phyloP scores from a whole-genome alignment of 495 filamentous ascomycete genomes.

The Talaromyces proteolyticus region DNA sequence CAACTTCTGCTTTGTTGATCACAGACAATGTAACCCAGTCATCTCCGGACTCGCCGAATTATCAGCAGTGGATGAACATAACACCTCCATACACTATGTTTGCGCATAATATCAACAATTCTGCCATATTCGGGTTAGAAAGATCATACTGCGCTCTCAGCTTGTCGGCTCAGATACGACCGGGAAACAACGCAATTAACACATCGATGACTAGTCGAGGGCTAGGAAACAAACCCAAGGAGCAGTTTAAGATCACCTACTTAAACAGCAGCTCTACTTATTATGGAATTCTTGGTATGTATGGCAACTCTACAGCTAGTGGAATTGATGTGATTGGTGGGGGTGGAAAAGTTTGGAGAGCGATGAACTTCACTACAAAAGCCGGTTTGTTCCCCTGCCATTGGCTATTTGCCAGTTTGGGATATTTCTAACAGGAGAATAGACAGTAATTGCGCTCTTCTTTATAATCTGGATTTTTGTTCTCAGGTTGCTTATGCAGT shows the following conservation, averaged over 20 bases:
- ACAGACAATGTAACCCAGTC: slow-evolving; percentile 62
- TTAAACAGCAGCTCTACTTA: slow-evolving; percentile 69
- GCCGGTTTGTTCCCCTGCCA: slow-evolving; percentile 45
- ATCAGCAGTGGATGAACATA: slow-evolving; percentile 49
- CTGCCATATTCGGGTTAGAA: slow-evolving; percentile 57
- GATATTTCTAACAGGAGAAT: slow-evolving; percentile 14
- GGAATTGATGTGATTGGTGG: slow-evolving; percentile 49
- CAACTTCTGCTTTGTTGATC: slow-evolving; percentile 65
- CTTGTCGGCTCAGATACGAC: slow-evolving; percentile 53
- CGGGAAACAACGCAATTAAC: slow-evolving; percentile 45
- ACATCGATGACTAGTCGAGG: slow-evolving; percentile 63
- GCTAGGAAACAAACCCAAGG: slow-evolving; percentile 56
- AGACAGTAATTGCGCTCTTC: slow-evolving; percentile 73
- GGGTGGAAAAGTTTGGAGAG: slow-evolving; percentile 65
- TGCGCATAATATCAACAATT: slow-evolving; percentile 59
- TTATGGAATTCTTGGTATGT: slow-evolving; percentile 60
- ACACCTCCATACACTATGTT: slow-evolving; percentile 70
- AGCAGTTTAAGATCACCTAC: slow-evolving; percentile 78
- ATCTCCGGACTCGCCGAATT: slow-evolving; percentile 27
- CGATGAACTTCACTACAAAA: slow-evolving; percentile 70
- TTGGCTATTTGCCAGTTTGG: not conserved
- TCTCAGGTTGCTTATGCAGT: slow-evolving; percentile 84
- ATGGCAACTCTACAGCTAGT: slow-evolving; percentile 44
- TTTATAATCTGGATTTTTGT: slow-evolving; percentile 82
- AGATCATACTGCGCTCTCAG: slow-evolving; percentile 70